Percentiles rank a stretch among this genome's conserved stretches.
phyloP scores from a whole-genome alignment of 345 rosid species.

The Zanthoxylum bungeanum region DNA sequence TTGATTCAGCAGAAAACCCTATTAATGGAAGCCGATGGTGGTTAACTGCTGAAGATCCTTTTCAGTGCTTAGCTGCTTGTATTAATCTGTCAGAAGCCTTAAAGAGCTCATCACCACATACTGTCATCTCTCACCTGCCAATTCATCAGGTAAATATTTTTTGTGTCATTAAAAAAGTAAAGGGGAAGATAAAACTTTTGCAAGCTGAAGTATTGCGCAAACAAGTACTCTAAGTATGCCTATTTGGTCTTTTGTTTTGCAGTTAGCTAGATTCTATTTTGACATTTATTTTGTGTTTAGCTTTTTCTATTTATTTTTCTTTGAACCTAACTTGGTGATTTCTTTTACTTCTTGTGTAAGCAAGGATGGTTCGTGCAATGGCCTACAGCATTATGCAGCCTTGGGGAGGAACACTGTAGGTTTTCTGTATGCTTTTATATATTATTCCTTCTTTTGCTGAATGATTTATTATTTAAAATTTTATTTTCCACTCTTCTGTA shows the following conservation, averaged over 20 bases:
- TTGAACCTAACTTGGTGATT: not conserved
- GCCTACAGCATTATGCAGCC: conserved; percentile 98
- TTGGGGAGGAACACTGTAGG: conserved; percentile 92
- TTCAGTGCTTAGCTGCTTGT: conserved; percentile 97
- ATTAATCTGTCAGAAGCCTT: conserved; percentile 80
- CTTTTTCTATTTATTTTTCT: not conserved
- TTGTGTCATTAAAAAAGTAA: conserved; percentile 3
- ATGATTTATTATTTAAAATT: not conserved
- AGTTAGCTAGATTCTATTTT: not conserved
- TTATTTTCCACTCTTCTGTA: not conserved
- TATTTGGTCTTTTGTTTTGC: not conserved
- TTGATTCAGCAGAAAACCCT: conserved; percentile 93
- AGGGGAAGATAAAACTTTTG: not conserved
- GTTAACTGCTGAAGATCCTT: conserved; percentile 97
- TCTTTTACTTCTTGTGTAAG: not conserved
- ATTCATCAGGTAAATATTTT: conserved; percentile 78
- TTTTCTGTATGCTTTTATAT: conserved; percentile 17
- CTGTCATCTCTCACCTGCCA: conserved; percentile 76
- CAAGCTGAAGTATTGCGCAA: not conserved
- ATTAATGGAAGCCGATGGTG: conserved; percentile 86
- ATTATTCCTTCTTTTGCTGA: not conserved
- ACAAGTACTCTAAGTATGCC: not conserved
- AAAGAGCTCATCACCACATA: conserved; percentile 70
- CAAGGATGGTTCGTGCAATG: conserved; percentile 99
- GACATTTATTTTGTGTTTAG: not conserved